These are phyloP conservation scores for Bisporella sp. DNA, from an alignment of 2,329 filamentous ascomycete genomes.

Conservation along the genomic window DNA sequence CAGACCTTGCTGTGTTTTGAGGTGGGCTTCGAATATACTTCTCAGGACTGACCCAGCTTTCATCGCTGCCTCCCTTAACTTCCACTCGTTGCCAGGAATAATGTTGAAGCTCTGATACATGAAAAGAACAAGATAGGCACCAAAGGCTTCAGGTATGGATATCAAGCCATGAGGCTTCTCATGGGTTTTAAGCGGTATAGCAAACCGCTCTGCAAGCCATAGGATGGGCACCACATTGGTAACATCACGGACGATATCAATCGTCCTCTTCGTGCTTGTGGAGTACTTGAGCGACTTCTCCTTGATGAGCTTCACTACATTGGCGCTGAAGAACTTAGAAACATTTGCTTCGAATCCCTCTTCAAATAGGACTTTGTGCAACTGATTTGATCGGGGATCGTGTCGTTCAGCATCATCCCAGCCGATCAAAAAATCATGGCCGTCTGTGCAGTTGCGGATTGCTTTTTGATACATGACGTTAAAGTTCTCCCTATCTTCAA, in stretches of 20 bases:
- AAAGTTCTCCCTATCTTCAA: slow-evolving; percentile 42
- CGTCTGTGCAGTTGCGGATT: slow-evolving; percentile 34
- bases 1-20: slow-evolving; percentile 37
- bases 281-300: slow-evolving; percentile 39
- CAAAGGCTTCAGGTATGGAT: slow-evolving; percentile 39
- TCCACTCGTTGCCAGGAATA: slow-evolving; percentile 40
- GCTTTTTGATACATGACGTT: slow-evolving; percentile 39
- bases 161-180: slow-evolving; percentile 51
- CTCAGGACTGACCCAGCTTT: slow-evolving; percentile 33
- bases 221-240: slow-evolving; percentile 57
- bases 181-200: slow-evolving; percentile 53
- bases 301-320: slow-evolving; percentile 37
- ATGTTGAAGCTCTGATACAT: slow-evolving; percentile 48
- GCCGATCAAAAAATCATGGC: slow-evolving; percentile 40
- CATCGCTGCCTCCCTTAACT: slow-evolving; percentile 36
- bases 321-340: slow-evolving; percentile 35
- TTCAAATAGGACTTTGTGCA: slow-evolving; percentile 40
- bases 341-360: slow-evolving; percentile 36
- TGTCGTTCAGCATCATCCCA: slow-evolving; percentile 36
- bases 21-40: slow-evolving; percentile 35
- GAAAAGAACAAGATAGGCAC: slow-evolving; percentile 36
- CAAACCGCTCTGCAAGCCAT: slow-evolving; percentile 42
- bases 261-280: slow-evolving; percentile 34
- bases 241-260: slow-evolving; percentile 41
- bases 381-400: slow-evolving; percentile 31